Evolutionary conservation across 2,329 filamentous ascomycete genomes (phyloP).

Genomic region (Penicillium digitatum): DNA sequence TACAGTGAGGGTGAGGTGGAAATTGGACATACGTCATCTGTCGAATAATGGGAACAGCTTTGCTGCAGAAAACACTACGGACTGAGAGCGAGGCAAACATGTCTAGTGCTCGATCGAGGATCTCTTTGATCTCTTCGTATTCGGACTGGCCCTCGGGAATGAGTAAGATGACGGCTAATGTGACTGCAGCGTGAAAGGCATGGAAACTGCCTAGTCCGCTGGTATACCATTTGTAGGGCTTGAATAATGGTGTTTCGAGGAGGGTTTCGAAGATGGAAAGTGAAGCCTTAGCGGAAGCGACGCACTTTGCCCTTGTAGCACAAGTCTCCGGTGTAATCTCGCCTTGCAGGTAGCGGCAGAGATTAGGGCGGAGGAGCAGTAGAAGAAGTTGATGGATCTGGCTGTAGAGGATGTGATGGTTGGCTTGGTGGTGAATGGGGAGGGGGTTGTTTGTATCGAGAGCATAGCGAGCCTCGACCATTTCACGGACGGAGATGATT

Average conservation of each 20-base stretch:
- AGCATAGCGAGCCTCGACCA: conserved; percentile 31
- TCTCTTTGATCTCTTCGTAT: conserved; percentile 28
- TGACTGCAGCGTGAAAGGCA: conserved; percentile 40
- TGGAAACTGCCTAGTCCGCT: conserved; percentile 41
- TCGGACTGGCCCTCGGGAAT: conserved; percentile 29
- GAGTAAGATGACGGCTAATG: conserved; percentile 29
- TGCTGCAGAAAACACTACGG: conserved; percentile 37
- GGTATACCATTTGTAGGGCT: conserved; percentile 41
- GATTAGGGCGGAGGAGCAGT: conserved; percentile 35
- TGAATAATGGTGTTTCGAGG: conserved; percentile 29
- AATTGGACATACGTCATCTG: conserved; percentile 31
- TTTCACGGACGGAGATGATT: conserved; percentile 30
- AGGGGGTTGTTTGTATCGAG: conserved; percentile 26
- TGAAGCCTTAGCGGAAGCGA: conserved; percentile 33
- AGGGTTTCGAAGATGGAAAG: conserved; percentile 35
- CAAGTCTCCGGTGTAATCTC: conserved; percentile 31
- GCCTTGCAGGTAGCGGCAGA: conserved; percentile 33
- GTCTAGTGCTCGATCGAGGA: conserved; percentile 29
- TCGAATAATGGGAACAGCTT: conserved; percentile 34
- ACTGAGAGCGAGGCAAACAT: conserved; percentile 34
- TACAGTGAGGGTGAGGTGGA: neutral
- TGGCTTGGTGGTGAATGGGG: conserved; percentile 36
- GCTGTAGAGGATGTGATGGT: conserved; percentile 41
- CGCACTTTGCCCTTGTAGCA: conserved; percentile 31
- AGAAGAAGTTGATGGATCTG: conserved; percentile 40